Conservation (phyloP, 106 monocot genomes). For the Allium fistulosum region DNA sequence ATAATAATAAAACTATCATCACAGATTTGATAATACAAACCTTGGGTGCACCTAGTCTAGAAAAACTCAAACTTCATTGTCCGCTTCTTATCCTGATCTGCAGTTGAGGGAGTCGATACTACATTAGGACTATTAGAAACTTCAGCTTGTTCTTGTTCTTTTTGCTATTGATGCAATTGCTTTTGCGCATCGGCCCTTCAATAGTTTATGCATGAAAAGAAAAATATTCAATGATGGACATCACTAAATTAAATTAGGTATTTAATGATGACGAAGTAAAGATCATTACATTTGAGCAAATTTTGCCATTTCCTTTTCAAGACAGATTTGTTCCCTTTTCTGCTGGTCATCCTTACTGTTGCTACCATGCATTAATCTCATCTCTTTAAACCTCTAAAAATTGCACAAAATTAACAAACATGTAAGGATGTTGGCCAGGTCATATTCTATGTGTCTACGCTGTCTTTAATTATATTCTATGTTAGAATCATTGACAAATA, state of each 20-base stretch:
- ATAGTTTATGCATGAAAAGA: not conserved
- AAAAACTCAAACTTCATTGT: conserved; percentile 93
- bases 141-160: too few relatives aligned
- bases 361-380: conserved; percentile 92
- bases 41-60: conserved; percentile 54
- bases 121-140: too few relatives aligned
- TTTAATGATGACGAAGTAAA: not conserved
- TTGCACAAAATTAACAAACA: too few relatives aligned
- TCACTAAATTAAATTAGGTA: too few relatives aligned
- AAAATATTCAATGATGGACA: too few relatives aligned
- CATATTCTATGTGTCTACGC: too few relatives aligned
- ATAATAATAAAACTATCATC: too few relatives aligned
- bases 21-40: conserved; percentile 20
- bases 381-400: conserved; percentile 95
- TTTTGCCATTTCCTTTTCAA: conserved; percentile 97
- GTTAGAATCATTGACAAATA: too few relatives aligned
- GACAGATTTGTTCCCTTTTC: conserved; percentile 83
- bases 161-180: too few relatives aligned
- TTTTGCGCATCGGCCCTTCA: too few relatives aligned
- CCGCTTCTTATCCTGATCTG: conserved; percentile 51
- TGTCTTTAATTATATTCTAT: too few relatives aligned
- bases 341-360: conserved; percentile 91
- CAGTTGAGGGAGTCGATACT: conserved; percentile 13
- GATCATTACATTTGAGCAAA: conserved; percentile 83
- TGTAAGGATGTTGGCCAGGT: too few relatives aligned